Evolutionary conservation across 805 yeast species (phyloP).

Genomic region (Saccharomycopsis schoenii): DNA sequence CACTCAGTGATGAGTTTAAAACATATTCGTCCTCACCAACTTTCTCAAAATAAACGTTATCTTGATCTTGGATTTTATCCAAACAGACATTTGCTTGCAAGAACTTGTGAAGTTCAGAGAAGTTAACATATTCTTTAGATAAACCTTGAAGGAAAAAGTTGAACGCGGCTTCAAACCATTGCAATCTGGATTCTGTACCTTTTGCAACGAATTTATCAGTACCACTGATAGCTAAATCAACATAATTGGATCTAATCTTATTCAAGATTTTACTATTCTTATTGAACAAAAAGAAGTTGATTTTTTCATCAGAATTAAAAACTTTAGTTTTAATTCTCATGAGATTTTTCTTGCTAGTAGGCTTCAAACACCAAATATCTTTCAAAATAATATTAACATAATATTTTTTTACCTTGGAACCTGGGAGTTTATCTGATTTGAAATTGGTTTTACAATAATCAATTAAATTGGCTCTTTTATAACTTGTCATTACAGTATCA

Average conservation of each 20-base stretch:
- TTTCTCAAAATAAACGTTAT: constrained; percentile 29
- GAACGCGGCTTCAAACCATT: constrained; percentile 17
- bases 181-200: constrained; percentile 8
- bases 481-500: background rate
- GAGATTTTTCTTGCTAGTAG: background rate
- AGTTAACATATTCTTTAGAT: constrained; percentile 5
- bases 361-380: constrained; percentile 11
- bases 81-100: constrained; percentile 10
- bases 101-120: constrained; percentile 5
- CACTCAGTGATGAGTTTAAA: constrained; percentile 24
- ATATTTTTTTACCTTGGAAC: constrained; percentile 1
- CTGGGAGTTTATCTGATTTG: background rate
- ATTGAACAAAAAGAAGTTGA: constrained; percentile 8
- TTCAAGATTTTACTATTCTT: constrained; percentile 7
- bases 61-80: constrained; percentile 24
- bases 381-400: constrained; percentile 6
- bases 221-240: constrained; percentile 4
- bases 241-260: constrained; percentile 5
- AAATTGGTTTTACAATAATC: constrained; percentile 2
- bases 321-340: constrained; percentile 3
- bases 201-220: constrained; percentile 4
- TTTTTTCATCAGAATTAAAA: constrained; percentile 6
- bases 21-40: constrained; percentile 23
- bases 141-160: constrained; percentile 1
- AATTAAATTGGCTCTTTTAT: constrained; percentile 3